These are phyloP conservation scores for Sugiyamaella novakii DNA, from an alignment of 1,139 yeast genomes.

Conservation along the genomic window DNA sequence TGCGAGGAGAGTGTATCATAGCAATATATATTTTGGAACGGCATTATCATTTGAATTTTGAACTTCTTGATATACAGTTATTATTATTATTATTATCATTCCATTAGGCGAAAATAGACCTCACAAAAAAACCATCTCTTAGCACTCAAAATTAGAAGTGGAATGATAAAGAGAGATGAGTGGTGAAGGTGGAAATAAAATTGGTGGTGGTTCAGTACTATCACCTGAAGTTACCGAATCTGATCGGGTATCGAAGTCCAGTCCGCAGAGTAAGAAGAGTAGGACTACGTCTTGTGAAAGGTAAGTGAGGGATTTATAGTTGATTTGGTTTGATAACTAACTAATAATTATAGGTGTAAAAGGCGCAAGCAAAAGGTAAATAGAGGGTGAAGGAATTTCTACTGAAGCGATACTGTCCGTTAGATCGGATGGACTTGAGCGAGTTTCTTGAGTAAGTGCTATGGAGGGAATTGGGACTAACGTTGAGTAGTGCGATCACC, in stretches of 20 bases:
- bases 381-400: too few relatives aligned
- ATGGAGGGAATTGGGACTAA: too few relatives aligned
- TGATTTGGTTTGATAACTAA: background rate
- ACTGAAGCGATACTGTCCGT: too few relatives aligned
- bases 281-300: constrained; percentile 38
- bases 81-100: too few relatives aligned
- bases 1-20: constrained; percentile 1
- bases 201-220: constrained; percentile 5
- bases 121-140: too few relatives aligned
- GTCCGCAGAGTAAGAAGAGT: constrained; percentile 19
- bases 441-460: too few relatives aligned
- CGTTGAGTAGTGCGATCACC: constrained; percentile 60
- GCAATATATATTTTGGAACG: background rate
- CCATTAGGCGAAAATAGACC: too few relatives aligned
- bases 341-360: constrained; percentile 28
- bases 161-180: constrained; percentile 2
- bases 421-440: too few relatives aligned
- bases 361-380: constrained; percentile 34
- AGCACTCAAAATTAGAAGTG: background rate
- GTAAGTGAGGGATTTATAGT: constrained; percentile 18
- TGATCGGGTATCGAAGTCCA: constrained; percentile 9
- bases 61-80: too few relatives aligned
- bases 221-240: constrained; percentile 11
- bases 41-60: too few relatives aligned
- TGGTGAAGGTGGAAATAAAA: background rate